These are phyloP conservation scores for Xerocomus cyaneibrunnescens DNA, from an alignment of 1,284 basidiomycete species.

Conservation along the genomic window DNA sequence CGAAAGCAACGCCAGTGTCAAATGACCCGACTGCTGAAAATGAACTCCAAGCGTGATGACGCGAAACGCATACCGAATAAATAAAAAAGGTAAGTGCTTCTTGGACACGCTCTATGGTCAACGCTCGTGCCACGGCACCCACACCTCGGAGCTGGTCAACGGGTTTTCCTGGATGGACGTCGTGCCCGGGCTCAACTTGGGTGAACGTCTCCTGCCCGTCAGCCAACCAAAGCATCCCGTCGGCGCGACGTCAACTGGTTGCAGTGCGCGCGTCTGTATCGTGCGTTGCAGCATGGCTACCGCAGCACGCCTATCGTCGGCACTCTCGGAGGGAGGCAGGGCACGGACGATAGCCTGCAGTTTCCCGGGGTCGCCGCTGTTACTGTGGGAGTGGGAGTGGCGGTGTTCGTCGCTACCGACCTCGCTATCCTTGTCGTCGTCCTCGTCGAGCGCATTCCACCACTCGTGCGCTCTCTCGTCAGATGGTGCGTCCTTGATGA, in stretches of 20 bases:
- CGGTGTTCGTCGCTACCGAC: background rate
- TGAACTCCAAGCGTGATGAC: background rate
- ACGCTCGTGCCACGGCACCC: constrained; percentile 17
- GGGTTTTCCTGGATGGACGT: constrained; percentile 13
- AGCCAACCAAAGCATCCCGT: constrained; percentile 26
- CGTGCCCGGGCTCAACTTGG: constrained; percentile 1
- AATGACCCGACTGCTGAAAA: background rate
- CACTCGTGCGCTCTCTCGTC: constrained; percentile 22
- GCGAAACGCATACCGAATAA: too few species aligned
- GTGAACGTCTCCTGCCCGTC: constrained; percentile 4
- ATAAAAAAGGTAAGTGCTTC: too few species aligned
- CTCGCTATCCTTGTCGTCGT: background rate
- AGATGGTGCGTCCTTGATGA: constrained; percentile 26
- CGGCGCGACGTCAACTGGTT: constrained; percentile 23
- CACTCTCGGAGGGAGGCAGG: constrained; percentile 11
- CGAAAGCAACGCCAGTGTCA: background rate
- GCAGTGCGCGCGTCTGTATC: constrained; percentile 26
- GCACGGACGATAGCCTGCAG: constrained; percentile 27
- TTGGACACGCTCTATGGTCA: too few species aligned
- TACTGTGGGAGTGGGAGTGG: background rate
- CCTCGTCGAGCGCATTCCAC: constrained; percentile 16
- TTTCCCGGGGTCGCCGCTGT: background rate
- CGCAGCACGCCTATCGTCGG: background rate
- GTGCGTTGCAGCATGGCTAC: constrained; percentile 11
- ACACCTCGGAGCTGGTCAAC: constrained; percentile 17